Percentiles rank a stretch among this genome's conserved stretches.
Evolutionary conservation across 441 rosid species (phyloP).

Genomic region (Dalechampia spathulata): DNA sequence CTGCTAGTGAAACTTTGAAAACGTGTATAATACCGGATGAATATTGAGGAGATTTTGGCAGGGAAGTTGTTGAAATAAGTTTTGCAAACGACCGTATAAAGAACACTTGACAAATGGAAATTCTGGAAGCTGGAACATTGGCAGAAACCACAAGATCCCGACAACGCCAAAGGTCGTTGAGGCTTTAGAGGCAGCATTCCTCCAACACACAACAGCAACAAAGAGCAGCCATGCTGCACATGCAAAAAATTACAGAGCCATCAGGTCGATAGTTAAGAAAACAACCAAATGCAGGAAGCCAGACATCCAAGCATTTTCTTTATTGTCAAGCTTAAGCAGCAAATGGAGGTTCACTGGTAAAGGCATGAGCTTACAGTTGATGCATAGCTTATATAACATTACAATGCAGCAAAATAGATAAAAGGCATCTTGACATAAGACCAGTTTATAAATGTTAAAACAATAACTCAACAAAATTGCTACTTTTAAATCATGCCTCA

Average conservation of each 20-base stretch:
- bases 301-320: background rate
- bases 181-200: slow-evolving; percentile 62
- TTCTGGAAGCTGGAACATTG: background rate
- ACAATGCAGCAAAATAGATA: background rate
- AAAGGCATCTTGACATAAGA: no score
- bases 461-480: no score
- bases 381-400: background rate
- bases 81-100: background rate
- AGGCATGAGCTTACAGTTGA: background rate
- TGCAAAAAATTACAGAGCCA: background rate
- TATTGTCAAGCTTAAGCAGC: background rate
- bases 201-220: slow-evolving; percentile 83
- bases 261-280: background rate
- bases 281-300: background rate
- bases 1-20: no score
- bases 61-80: background rate
- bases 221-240: slow-evolving; percentile 61
- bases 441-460: no score
- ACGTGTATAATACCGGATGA: no score
- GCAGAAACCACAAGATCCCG: slow-evolving; percentile 6
- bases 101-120: background rate
- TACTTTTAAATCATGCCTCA: no score
- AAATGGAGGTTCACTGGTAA: background rate
- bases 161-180: background rate
- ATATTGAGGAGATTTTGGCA: no score